phyloP scores from a whole-genome alignment of 495 filamentous ascomycete genomes.

The Aspergillus cavernicola region DNA sequence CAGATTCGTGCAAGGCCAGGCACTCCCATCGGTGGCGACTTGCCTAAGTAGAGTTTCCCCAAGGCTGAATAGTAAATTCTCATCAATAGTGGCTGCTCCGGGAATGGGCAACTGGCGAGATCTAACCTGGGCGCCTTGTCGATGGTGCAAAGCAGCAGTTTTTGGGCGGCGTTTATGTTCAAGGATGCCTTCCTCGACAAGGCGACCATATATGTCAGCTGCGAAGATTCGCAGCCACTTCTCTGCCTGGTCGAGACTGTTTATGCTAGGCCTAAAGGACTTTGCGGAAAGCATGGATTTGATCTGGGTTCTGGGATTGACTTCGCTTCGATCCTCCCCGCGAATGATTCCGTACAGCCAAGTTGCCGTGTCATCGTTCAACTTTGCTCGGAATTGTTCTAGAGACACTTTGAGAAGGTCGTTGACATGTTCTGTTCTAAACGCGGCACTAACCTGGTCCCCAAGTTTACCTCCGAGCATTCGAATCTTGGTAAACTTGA shows the following conservation, averaged over 20 bases:
- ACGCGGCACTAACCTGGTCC: slow-evolving; percentile 71
- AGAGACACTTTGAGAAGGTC: slow-evolving; percentile 70
- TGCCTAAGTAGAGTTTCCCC: slow-evolving; percentile 73
- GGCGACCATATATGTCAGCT: slow-evolving; percentile 83
- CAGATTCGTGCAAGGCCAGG: slow-evolving; percentile 85
- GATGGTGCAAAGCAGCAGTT: slow-evolving; percentile 77
- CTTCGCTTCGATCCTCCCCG: slow-evolving; percentile 81
- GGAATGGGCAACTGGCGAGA: slow-evolving; percentile 75
- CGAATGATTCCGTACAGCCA: slow-evolving; percentile 88
- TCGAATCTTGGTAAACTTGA: slow-evolving; percentile 95
- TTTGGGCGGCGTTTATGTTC: slow-evolving; percentile 85
- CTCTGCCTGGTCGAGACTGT: slow-evolving; percentile 70
- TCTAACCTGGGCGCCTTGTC: slow-evolving; percentile 64
- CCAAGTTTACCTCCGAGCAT: slow-evolving; percentile 96
- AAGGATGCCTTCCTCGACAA: slow-evolving; percentile 88
- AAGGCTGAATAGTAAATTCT: slow-evolving; percentile 69
- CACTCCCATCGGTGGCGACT: slow-evolving; percentile 67
- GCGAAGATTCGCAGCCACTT: slow-evolving; percentile 91
- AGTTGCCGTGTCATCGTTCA: slow-evolving; percentile 81
- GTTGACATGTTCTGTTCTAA: slow-evolving; percentile 74
- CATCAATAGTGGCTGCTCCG: slow-evolving; percentile 65
- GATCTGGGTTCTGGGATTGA: slow-evolving; percentile 87
- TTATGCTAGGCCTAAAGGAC: slow-evolving; percentile 85
- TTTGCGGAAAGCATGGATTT: slow-evolving; percentile 99
- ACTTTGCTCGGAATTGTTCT: slow-evolving; percentile 71